Evolutionary conservation across 441 rosid genomes (phyloP).

Genomic region (Codiaeum variegatum): DNA sequence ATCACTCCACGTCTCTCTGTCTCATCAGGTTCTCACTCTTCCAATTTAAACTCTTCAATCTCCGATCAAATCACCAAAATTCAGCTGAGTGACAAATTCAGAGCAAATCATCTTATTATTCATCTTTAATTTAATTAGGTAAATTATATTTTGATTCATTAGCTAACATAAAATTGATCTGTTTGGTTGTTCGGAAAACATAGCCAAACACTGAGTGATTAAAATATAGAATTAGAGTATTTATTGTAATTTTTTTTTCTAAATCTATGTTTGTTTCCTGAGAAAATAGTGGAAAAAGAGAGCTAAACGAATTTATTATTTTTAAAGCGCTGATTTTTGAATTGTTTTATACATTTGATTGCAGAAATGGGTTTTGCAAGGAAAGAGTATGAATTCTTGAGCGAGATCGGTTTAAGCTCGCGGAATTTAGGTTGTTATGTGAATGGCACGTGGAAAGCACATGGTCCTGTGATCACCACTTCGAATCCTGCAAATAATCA

Average conservation of each 20-base stretch:
- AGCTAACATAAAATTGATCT: not conserved
- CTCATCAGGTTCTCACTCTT: not conserved
- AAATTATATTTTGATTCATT: not conserved
- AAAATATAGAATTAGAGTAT: not conserved
- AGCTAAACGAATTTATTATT: not conserved
- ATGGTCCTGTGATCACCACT: constrained; percentile 61
- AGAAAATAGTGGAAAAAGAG: not conserved
- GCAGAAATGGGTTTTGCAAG: constrained; percentile 59
- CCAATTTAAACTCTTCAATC: not conserved
- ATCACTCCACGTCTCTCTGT: constrained; percentile 8
- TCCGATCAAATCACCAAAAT: not conserved
- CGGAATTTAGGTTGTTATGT: constrained; percentile 68
- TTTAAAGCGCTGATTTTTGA: not conserved
- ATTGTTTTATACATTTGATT: not conserved
- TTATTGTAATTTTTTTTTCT: not conserved
- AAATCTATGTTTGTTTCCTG: not conserved
- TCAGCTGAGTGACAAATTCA: not conserved
- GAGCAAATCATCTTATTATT: not conserved
- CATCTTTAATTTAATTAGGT: too few species aligned
- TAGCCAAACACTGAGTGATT: not conserved
- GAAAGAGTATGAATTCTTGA: constrained; percentile 63
- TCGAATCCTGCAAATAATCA: constrained; percentile 78
- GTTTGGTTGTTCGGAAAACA: not conserved
- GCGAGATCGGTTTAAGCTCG: constrained; percentile 68
- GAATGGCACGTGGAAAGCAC: constrained; percentile 70